A percentile compares a stretch with the other conserved stretches of the same genome.
Conservation (phyloP, 306 rosid species). For the Dryas octopetala region DNA sequence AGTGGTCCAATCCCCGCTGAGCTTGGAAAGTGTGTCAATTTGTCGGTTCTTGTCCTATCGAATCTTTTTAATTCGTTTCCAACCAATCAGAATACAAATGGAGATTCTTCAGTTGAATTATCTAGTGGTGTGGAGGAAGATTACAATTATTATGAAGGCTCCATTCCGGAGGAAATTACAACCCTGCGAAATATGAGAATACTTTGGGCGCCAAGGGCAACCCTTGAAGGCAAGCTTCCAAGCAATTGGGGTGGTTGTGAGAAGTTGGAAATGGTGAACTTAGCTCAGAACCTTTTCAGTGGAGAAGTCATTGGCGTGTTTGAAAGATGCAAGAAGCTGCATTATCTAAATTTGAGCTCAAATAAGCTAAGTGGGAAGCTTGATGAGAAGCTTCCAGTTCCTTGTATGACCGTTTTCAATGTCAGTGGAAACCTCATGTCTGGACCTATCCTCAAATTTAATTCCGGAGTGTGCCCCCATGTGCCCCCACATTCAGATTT, state of each 20-base stretch:
- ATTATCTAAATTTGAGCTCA: constrained; percentile 36
- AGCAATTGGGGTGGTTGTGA: constrained; percentile 33
- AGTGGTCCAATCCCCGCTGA: constrained; percentile 32
- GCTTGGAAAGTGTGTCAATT: constrained; percentile 29
- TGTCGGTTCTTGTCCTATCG: constrained; percentile 37
- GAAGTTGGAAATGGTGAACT: constrained; percentile 38
- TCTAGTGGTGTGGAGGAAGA: constrained; percentile 1
- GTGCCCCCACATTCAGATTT: constrained; percentile 17
- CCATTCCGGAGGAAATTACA: constrained; percentile 32
- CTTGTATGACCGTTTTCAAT: constrained; percentile 32
- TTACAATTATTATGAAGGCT: constrained; percentile 35
- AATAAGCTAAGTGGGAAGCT: constrained; percentile 32
- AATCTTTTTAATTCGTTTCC: constrained; percentile 11
- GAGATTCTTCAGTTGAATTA: constrained; percentile 5
- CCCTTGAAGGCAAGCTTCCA: constrained; percentile 30
- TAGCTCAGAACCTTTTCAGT: constrained; percentile 26
- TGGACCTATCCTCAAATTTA: constrained; percentile 27
- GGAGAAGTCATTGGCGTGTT: constrained; percentile 33
- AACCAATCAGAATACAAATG: background rate
- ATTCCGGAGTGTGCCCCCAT: constrained; percentile 14
- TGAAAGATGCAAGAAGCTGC: constrained; percentile 32
- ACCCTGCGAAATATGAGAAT: constrained; percentile 16
- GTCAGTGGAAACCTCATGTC: constrained; percentile 31
- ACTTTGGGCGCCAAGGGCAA: constrained; percentile 28
- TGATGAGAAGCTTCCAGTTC: constrained; percentile 27